Evolutionary conservation across 2,329 filamentous ascomycete genomes (phyloP), one percentile per base, ranked within the genome.

Genomic region (Fusarium sp.): DNA sequence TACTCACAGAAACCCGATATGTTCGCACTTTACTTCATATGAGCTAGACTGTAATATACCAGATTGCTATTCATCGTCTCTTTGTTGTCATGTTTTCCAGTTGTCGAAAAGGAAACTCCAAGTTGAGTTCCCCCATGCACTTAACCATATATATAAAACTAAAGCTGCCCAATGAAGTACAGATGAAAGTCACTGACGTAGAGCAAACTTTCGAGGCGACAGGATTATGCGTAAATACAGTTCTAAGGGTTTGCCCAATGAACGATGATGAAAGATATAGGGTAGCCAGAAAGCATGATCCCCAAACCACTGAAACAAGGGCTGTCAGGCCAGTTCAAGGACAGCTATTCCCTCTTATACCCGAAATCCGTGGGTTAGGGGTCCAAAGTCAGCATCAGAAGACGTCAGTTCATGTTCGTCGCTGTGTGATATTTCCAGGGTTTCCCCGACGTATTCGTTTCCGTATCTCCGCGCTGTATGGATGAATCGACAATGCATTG

Each of bases 371-470:
- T 54, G 42, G 70, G 67, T 74, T 60, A 48, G 70, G 75, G 64
- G 67, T 72, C 44, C 68, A 63, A 61, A 17, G 11, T 48, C 20
- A 34, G 32, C 24, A 32, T 20, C 47, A 50, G 32, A 57, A 62
- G 36, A 38, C 39, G 57, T 61, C 42, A 73, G 22, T 55, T 36
- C 38, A 38, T 41, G 26, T 42, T 36, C 15, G 62, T 75, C 71
- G 66, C 67, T 74, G 62, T 63, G 38, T 51, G 28, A 58, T 47
- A 45, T 55, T 45, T 30, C 56, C 62, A 74, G 45, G 39, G 56
- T 56, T 64, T 51, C 45, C 58, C 62, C 56, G 65, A 52, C 72
- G 72, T 74, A 74, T 74, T 74, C 72, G 72, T 75, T 75, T 74
- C 72, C 72, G 72, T 74, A 74, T 74, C 54, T 44, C 32, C 42